phyloP scores from a whole-genome alignment of 129 eudicot genomes.

The Logfia minima region DNA sequence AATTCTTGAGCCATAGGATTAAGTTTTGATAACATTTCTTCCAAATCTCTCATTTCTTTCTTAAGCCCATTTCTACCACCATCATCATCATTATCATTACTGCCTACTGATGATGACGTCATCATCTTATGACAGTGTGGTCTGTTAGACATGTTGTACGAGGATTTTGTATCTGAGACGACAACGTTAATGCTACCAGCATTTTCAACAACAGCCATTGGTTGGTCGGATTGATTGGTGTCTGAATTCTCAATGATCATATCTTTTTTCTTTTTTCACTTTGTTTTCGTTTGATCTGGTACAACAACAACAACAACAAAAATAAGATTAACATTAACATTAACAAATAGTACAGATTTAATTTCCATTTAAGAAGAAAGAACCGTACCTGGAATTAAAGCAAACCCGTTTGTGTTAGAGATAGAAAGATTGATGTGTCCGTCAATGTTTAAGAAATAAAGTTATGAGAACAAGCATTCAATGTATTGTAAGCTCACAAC shows the following conservation, averaged over 20 bases:
- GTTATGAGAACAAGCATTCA: no score
- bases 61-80: slow-evolving; percentile 47
- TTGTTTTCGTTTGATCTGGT: slow-evolving; percentile 23
- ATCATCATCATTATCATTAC: slow-evolving; percentile 33
- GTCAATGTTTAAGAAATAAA: no score
- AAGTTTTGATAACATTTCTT: slow-evolving; percentile 75
- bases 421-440: no score
- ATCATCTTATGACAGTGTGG: background rate
- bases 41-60: slow-evolving; percentile 69
- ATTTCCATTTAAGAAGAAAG: slow-evolving; percentile 22
- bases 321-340: no score
- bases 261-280: background rate
- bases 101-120: slow-evolving; percentile 20
- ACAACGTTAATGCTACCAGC: slow-evolving; percentile 5
- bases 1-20: slow-evolving; percentile 87
- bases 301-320: background rate
- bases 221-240: no score
- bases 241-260: slow-evolving; percentile 12
- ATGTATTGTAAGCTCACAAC: no score
- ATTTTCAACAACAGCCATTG: slow-evolving; percentile 31
- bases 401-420: slow-evolving; percentile 13
- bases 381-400: slow-evolving; percentile 34
- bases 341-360: background rate
- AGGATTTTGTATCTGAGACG: no score
- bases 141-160: no score